A percentile compares a stretch with the other conserved stretches of the same genome.
Evolutionary conservation across 163 green algal species (phyloP).

Genomic region (Trebouxia gelatinosa): DNA sequence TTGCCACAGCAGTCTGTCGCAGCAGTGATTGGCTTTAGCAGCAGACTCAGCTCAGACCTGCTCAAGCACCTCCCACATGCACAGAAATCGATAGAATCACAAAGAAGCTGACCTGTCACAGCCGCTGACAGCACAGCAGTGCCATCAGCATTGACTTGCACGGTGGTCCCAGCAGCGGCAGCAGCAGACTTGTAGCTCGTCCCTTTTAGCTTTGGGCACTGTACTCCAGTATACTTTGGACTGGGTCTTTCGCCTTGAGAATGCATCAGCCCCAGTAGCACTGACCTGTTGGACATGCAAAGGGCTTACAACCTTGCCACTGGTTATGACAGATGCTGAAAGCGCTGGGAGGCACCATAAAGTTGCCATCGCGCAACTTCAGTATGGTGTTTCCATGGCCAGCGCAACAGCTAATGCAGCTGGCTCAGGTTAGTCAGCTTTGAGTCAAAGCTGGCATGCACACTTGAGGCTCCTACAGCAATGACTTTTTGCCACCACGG

Average conservation of each 20-base stretch:
- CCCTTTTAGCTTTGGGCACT: slow-evolving; percentile 18
- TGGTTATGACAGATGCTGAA: too few species aligned
- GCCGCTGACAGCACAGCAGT: slow-evolving; percentile 5
- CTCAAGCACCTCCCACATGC: too few species aligned
- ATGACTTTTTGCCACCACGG: too few species aligned
- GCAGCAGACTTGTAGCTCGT: background rate
- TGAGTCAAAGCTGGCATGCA: too few species aligned
- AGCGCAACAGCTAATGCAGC: too few species aligned
- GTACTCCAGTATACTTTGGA: slow-evolving; percentile 57
- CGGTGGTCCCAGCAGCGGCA: background rate
- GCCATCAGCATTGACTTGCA: slow-evolving; percentile 14
- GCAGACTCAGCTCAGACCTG: background rate
- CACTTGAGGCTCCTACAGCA: too few species aligned
- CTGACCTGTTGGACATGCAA: too few species aligned
- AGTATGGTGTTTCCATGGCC: too few species aligned
- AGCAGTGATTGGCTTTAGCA: background rate
- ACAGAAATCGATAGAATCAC: slow-evolving; percentile 32
- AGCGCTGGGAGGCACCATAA: too few species aligned
- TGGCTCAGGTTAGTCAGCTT: too few species aligned
- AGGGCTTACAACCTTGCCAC: too few species aligned
- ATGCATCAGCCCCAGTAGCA: slow-evolving; percentile 40
- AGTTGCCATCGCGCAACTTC: too few species aligned
- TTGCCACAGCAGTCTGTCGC: background rate
- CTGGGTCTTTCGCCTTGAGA: slow-evolving; percentile 49
- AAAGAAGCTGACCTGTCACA: slow-evolving; percentile 30